These are phyloP conservation scores for Ocimum tenuiflorum DNA, from an alignment of 257 asterid genomes.

Conservation along the genomic window DNA sequence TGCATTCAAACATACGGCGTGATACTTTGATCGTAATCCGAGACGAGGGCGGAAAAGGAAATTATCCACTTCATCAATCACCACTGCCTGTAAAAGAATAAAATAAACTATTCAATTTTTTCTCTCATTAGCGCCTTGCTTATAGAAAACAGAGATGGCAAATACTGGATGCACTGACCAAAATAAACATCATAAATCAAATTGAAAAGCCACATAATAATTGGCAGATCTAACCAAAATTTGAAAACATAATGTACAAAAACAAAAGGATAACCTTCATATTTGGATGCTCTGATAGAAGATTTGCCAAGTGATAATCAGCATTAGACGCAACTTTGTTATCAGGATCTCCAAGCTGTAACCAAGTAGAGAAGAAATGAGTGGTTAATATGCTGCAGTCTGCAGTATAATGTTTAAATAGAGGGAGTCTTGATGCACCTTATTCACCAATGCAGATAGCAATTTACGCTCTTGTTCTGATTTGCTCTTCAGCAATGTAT, in stretches of 20 bases:
- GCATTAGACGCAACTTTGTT: constrained; percentile 95
- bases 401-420: constrained; percentile 3
- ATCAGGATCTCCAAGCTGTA: constrained; percentile 94
- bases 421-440: constrained; percentile 34
- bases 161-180: background rate
- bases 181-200: background rate
- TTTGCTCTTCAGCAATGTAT: constrained; percentile 72
- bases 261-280: constrained; percentile 68
- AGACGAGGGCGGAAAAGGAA: constrained; percentile 93
- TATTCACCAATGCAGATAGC: constrained; percentile 81
- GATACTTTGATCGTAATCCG: constrained; percentile 78
- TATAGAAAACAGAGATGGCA: background rate
- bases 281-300: constrained; percentile 87
- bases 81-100: constrained; percentile 63
- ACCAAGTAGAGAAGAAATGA: constrained; percentile 22
- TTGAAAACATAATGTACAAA: background rate
- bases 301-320: constrained; percentile 82
- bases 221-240: background rate
- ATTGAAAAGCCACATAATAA: background rate
- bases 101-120: background rate
- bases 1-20: constrained; percentile 54
- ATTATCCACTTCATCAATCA: constrained; percentile 87
- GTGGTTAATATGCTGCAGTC: background rate
- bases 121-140: background rate
- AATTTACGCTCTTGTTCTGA: constrained; percentile 89